Base-by-base conservation (phyloP, 495 filamentous ascomycete genomes). In the Xylaria palmicola region DNA sequence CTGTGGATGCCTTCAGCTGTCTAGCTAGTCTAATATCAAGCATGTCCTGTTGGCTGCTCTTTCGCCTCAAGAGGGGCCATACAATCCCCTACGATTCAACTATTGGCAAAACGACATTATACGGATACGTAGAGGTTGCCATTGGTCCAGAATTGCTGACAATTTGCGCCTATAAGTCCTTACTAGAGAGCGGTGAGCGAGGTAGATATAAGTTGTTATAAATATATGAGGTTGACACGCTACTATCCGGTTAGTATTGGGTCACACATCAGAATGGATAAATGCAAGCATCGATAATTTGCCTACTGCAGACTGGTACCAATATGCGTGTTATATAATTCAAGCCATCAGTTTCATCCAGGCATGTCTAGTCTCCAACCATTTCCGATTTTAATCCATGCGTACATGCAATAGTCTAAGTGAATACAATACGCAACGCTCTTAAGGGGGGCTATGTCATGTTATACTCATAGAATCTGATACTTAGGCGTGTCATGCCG, bases 371-470 rank as follows among this genome's bases (percentile, higher is more conserved):
- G 24, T 30, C 45, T 22, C 45, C 36, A 32, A 34, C 24, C n/a
- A 12, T 32, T 27, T 7, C 26, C n/a, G 24, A 9, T 56, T 56
- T 27, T 43, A 22, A 56, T 56, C 1, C 34, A 44, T 29, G 13
- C 26, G 45, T 57, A 48, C 57, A 50, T 43, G 43, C 19, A 13
- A 43, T 49, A 27, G 47, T 49, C 34, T 52, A 26, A 52, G 30
- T 47, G 57, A 36, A 41, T 29, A n/a, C n/a, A n/a, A n/a, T n/a
- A n/a, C n/a, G n/a, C n/a, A n/a, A n/a, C 26, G 41, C 10, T 5
- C 20, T 19, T 34, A 8, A 40, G 56, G 56, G 45, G 29, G 3
- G 20, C n/a, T 59, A 26, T 50, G 26, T 52, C 36, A 19, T 17
- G n/a, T 27, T 43, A 19, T n/a, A n/a, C n/a, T n/a, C n/a, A 29